Percentiles rank a stretch among this genome's conserved stretches.
phyloP scores from a whole-genome alignment of 2,329 filamentous ascomycete genomes.

The Sclerotinia sclerotiorum region DNA sequence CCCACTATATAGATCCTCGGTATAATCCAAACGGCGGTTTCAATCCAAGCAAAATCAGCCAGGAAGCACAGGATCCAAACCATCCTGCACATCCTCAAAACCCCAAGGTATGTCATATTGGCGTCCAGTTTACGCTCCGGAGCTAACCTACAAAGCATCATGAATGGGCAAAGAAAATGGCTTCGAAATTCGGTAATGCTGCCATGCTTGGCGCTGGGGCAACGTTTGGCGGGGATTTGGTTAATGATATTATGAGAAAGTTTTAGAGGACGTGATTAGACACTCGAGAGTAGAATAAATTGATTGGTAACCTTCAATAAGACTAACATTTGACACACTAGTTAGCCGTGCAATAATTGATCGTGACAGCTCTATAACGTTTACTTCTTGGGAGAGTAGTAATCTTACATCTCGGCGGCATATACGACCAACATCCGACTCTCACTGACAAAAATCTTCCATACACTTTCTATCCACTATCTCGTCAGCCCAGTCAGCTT shows the following conservation, averaged over 20 bases:
- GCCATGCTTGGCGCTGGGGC: constrained; percentile 40
- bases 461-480: no score
- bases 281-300: neutral
- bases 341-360: neutral
- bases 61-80: constrained; percentile 38
- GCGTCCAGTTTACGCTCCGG: neutral
- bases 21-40: constrained; percentile 33
- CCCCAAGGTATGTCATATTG: constrained; percentile 29
- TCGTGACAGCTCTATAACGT: neutral
- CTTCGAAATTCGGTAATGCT: constrained; percentile 37
- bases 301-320: no score
- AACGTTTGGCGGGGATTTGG: constrained; percentile 37
- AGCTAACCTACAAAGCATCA: constrained; percentile 32
- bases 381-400: neutral
- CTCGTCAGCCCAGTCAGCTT: no score
- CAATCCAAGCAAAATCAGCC: constrained; percentile 32
- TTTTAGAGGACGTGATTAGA: neutral
- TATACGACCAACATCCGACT: neutral
- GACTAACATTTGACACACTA: no score
- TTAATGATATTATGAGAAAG: constrained; percentile 22
- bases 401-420: neutral
- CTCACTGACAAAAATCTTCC: neutral
- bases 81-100: constrained; percentile 40
- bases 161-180: constrained; percentile 38
- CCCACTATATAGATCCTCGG: constrained; percentile 36